Base-by-base conservation (phyloP, 257 asterid genomes). In the Solanum verrucosum region DNA sequence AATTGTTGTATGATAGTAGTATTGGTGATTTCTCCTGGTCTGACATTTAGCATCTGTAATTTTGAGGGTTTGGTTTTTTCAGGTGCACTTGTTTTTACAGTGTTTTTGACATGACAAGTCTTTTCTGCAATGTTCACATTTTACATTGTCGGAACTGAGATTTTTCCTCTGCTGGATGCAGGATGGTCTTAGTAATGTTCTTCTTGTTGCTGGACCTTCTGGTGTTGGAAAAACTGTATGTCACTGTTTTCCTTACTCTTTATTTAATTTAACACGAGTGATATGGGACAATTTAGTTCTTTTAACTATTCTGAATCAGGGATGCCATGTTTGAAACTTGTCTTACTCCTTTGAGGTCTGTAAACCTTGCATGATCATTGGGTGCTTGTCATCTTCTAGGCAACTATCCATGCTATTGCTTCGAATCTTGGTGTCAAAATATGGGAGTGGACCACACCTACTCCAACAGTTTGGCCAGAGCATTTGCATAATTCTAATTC, bases 191-290 rank as follows among this genome's bases (percentile, higher is more conserved):
- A 87, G 89, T 89, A 89, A 95, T 87, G 96, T 93, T 84, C 93
- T 97, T 92, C 94, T 97, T 79, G 87, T 96, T 89, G 92, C 94
- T 90, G 99, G 99, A 89, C 98, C 94, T 88, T 95, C 99, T 87
- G 99, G 99, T 92, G 95, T 94, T 91, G 99, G 99, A 87, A 97
- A 97, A 96, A 96, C 98, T 86, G 99, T 97, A 96, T 63, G 99
- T 60, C 78, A 83, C 35, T 88, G 49, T 83, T 85, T 74, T 78
- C 90, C 72, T 86, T 88, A 44, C 33, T 65, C 23, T 29, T 52
- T 63, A 85, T 33, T 44, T 70, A 49, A 59, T 88, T 11, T 88
- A 63, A 44, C 31, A 44, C 5, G 10, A 81, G 67, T 34, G 78
- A 74, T 86, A 37, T 89, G 89, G 33, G 85, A 88, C n/a, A 44